Evolutionary conservation across 345 rosid genomes (phyloP).

Genomic region (Ailanthus altissimus): DNA sequence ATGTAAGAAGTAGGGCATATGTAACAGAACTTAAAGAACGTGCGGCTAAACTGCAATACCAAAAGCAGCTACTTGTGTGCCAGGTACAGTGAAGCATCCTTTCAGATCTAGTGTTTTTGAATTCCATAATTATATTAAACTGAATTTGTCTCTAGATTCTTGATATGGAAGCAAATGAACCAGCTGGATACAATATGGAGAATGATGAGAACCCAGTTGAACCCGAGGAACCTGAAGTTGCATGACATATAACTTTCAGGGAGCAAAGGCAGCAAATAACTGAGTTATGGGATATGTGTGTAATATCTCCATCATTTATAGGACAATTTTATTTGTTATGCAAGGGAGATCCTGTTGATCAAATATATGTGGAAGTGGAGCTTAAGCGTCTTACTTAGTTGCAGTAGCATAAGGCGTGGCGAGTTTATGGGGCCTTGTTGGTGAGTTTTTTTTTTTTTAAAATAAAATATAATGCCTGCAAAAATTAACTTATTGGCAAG

Average conservation of each 20-base stretch:
- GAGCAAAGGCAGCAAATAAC: constrained; percentile 93
- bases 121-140: not conserved
- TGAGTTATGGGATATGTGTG: constrained; percentile 94
- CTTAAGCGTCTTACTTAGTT: constrained; percentile 93
- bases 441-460: no score
- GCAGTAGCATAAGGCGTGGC: constrained; percentile 93
- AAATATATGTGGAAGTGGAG: constrained; percentile 98
- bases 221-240: constrained; percentile 61
- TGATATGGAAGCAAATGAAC: constrained; percentile 96
- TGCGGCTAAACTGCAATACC: constrained; percentile 94
- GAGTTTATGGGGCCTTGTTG: no score
- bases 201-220: constrained; percentile 53
- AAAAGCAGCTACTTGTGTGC: constrained; percentile 99
- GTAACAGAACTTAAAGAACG: constrained; percentile 96
- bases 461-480: no score
- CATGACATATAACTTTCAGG: constrained; percentile 78
- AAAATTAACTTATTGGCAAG: no score
- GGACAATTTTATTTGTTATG: constrained; percentile 91
- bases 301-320: constrained; percentile 79
- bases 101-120: not conserved
- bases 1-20: constrained; percentile 89
- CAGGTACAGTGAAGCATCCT: constrained; percentile 51
- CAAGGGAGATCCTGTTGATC: constrained; percentile 94
- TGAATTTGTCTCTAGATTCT: constrained; percentile 59
- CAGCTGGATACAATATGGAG: constrained; percentile 71